Evolutionary conservation across 352 stramenopile genomes (phyloP), one percentile per base, ranked within the genome.

Genomic region (Globisporangium recalcitrans): DNA sequence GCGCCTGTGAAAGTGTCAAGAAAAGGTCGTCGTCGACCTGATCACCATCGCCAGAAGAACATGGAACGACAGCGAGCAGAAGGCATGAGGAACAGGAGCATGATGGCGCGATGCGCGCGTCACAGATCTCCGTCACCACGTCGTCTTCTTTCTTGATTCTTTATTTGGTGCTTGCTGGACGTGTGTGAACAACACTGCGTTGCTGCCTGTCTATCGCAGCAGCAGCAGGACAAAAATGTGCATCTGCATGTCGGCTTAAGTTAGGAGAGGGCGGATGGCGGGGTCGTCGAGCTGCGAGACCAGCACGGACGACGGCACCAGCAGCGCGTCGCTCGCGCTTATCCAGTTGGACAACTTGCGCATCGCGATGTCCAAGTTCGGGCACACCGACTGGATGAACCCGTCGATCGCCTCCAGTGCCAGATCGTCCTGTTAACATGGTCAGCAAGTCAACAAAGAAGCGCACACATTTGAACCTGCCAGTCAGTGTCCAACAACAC

Each of bases 371-470:
- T 90, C 84, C 52, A 95, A 68, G 68, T 95, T 93, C 10, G 86
- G 86, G 54, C 86, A 95, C 60, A 95, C 86, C 13, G 86, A 95
- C 66, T 91, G 82, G 65, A 95, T 90, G 63, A 95, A 95, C 29
- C 82, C 78, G 53, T 93, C 81, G 29, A 91, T 79, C 0, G 83
- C 83, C 29, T 90, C 82, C 53, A 93, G 52, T 31, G 70, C 75
- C 29, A 85, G 69, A 44, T 91, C 79, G 70, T 93, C 70, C 74
- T 86, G 55, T 51, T 64, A 26, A 72, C 22, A 58, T n/a, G 9
- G 11, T 8, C 52, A 64, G 14, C 49, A 52, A 48, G 52, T 61
- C 21, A 49, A 51, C 59, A n/a, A 40, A 9, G 22, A 55, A 19
- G 7, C 44, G 26, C 51, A 26, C 32, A 40, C 34, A 22, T 27